Percentiles rank a stretch among this genome's conserved stretches.
Evolutionary conservation across 371 early-diverging fungal genomes (phyloP).

Genomic region (Ordospora colligata): DNA sequence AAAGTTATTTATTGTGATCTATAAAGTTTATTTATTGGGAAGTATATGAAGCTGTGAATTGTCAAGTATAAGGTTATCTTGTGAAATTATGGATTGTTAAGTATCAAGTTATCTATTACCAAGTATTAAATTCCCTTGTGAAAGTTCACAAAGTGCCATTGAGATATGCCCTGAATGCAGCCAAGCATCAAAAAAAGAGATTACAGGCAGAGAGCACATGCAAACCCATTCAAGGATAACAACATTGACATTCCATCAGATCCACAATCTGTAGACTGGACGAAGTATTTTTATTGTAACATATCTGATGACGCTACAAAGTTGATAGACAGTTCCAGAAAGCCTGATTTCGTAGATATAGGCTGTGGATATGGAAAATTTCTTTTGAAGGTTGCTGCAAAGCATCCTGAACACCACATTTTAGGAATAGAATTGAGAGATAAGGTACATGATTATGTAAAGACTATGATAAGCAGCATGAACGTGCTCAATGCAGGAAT

Average conservation of each 20-base stretch:
- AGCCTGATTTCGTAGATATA: slow-evolving; percentile 81
- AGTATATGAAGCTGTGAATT: no score
- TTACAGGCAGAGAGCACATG: slow-evolving; percentile 90
- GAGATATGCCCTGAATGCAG: background rate
- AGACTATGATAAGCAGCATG: slow-evolving; percentile 39
- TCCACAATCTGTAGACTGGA: slow-evolving; percentile 79
- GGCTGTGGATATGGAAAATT: slow-evolving; percentile 98
- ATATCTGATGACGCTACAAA: no score
- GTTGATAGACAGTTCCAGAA: slow-evolving; percentile 65
- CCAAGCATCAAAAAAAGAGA: slow-evolving; percentile 65
- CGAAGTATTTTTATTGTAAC: slow-evolving; percentile 64
- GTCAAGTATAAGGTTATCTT: no score
- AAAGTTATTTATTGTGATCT: no score
- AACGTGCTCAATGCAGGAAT: slow-evolving; percentile 77
- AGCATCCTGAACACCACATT: slow-evolving; percentile 77
- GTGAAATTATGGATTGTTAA: no score
- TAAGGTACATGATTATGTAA: slow-evolving; percentile 84
- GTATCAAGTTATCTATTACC: no score
- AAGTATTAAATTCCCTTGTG: no score
- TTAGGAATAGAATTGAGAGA: slow-evolving; percentile 96
- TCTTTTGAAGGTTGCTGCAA: slow-evolving; percentile 70
- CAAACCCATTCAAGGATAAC: slow-evolving; percentile 67
- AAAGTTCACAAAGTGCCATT: background rate
- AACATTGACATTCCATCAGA: slow-evolving; percentile 66
- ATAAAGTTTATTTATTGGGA: no score